phyloP scores from a whole-genome alignment of 192 early-diverging fungal species.

The Endogone sp. region DNA sequence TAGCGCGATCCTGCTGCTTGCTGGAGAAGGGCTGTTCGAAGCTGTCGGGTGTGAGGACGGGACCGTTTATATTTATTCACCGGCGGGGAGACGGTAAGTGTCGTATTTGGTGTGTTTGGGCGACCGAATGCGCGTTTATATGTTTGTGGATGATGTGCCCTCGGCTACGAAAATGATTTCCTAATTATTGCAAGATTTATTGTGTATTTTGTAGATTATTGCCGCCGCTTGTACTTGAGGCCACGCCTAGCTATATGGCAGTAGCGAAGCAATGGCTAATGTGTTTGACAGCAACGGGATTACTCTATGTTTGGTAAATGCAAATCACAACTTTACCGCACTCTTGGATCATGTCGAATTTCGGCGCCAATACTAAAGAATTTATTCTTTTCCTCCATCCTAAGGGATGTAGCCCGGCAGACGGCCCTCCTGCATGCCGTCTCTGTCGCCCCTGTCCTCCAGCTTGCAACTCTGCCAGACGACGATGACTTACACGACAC shows the following conservation, averaged over 20 bases:
- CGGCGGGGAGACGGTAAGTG: slow-evolving; percentile 61
- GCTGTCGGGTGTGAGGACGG: slow-evolving; percentile 65
- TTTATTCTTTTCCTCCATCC: background rate
- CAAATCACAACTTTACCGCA: too few relatives aligned
- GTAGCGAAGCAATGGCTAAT: slow-evolving; percentile 58
- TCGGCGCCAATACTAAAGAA: background rate
- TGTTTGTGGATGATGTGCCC: background rate
- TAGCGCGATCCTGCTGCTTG: slow-evolving; percentile 52
- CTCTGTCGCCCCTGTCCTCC: slow-evolving; percentile 62
- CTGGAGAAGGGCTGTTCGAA: slow-evolving; percentile 53
- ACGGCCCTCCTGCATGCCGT: slow-evolving; percentile 45
- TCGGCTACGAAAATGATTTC: too few relatives aligned
- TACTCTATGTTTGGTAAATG: slow-evolving; percentile 63
- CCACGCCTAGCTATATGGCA: slow-evolving; percentile 53
- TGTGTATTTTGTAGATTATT: slow-evolving; percentile 61
- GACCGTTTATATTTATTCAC: slow-evolving; percentile 58
- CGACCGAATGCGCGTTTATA: background rate
- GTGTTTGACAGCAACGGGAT: slow-evolving; percentile 57
- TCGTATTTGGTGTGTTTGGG: too few relatives aligned
- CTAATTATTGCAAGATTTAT: too few relatives aligned
- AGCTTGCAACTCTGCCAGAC: slow-evolving; percentile 30
- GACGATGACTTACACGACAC: slow-evolving; percentile 6
- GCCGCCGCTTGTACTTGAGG: slow-evolving; percentile 62
- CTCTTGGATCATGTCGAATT: too few relatives aligned
- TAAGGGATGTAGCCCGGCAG: slow-evolving; percentile 63